Base-by-base conservation (phyloP, 495 filamentous ascomycete genomes). In the Xylaria sp. region DNA sequence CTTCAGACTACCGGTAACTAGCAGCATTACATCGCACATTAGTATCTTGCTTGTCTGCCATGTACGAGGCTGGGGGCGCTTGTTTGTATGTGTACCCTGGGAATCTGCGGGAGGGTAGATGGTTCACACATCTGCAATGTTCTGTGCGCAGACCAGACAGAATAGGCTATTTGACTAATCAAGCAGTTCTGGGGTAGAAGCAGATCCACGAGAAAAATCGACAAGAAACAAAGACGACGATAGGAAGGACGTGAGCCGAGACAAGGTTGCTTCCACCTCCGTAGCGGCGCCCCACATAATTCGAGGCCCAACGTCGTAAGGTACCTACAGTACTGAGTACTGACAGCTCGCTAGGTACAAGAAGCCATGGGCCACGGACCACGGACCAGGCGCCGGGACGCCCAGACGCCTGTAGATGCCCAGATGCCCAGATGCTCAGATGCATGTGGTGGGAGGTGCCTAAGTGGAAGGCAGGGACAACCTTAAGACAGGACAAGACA, bases 231-330 rank as follows among this genome's bases (percentile, higher is more conserved):
- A 52, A 52, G 62, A 64, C 24, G 62, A 66, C 17, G 62, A 19
- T 37, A n/a, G 41, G 14, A 29, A 35, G 9, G 19, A 31, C 29
- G 19, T 21, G 44, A 52, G 37, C 59, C 11, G 40, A 62, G 59
- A 43, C 57, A 33, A n/a, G 24, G 58, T 26, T 19, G 58, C 58
- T 61, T n/a, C 3, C 5, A 17, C 59, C 14, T 15, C 4, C 19
- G 21, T 26, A 55, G 48, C 31, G 2, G 5, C 21, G 11, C 62
- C 35, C 64, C 64, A 55, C 21, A 67, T 29, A 41, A 67, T 44
- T 67, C 46, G 64, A 55, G 64, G 64, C 48, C 64, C 48, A 67
- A 67, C 64, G 14, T 37, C 33, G 57, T 59, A 59, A 37, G 57
- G 31, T 59, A n/a, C n/a, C n/a, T n/a, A n/a, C n/a, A n/a, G n/a